Percentiles rank a stretch among this genome's conserved stretches.
phyloP scores from a whole-genome alignment of 202 grass and related monocot species.

The Zizania palustris region DNA sequence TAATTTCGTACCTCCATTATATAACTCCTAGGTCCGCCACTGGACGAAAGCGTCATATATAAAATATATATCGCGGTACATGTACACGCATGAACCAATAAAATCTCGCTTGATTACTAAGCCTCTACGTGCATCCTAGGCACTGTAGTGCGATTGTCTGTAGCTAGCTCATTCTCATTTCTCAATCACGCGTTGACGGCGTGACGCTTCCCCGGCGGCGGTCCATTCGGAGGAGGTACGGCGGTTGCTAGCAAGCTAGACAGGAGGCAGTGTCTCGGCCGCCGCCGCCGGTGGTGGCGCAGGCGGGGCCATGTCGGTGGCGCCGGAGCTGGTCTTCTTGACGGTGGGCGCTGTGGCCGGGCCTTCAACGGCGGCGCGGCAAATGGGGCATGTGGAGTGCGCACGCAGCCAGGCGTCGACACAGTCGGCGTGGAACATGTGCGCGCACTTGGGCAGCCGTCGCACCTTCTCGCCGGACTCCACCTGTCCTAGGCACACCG shows the following conservation, averaged over 20 bases:
- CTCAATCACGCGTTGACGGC: slow-evolving; percentile 12
- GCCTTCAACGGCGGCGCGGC: slow-evolving; percentile 54
- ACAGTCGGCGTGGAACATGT: slow-evolving; percentile 77
- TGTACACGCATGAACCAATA: slow-evolving; percentile 38
- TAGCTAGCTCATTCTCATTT: background rate
- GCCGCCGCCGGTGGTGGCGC: background rate
- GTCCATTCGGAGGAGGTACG: background rate
- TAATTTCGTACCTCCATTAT: too few relatives aligned
- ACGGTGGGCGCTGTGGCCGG: background rate
- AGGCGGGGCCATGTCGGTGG: background rate
- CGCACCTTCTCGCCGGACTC: slow-evolving; percentile 56
- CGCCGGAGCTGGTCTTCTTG: slow-evolving; percentile 37
- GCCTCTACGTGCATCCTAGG: slow-evolving; percentile 23
- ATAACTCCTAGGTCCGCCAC: too few relatives aligned
- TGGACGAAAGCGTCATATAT: too few relatives aligned
- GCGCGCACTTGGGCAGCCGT: slow-evolving; percentile 67
- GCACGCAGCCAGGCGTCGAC: slow-evolving; percentile 71
- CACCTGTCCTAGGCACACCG: slow-evolving; percentile 65
- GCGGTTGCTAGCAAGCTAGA: slow-evolving; percentile 22
- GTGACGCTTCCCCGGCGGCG: background rate
- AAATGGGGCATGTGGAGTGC: slow-evolving; percentile 76
- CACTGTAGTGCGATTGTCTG: background rate
- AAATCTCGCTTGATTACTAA: slow-evolving; percentile 16
- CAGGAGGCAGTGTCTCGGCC: slow-evolving; percentile 43
- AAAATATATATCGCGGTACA: slow-evolving; percentile 8